phyloP scores from a whole-genome alignment of 2,329 filamentous ascomycete genomes.

The Colletotrichum destructivum region DNA sequence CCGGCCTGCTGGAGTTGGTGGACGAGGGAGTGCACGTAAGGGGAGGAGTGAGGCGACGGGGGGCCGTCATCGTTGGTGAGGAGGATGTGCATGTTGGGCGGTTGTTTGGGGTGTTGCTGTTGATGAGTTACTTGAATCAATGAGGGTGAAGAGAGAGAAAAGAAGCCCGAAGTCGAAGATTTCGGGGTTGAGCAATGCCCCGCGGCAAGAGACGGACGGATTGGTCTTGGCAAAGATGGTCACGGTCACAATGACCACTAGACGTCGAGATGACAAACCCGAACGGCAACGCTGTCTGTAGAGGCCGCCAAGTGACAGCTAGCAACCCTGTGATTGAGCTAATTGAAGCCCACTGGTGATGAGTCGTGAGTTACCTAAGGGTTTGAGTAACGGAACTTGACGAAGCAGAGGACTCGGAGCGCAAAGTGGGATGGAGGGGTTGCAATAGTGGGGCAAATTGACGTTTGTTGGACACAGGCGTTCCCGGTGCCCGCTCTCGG shows the following conservation, averaged over 20 bases:
- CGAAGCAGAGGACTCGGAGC: conserved; percentile 4
- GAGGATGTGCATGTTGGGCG: conserved; percentile 71
- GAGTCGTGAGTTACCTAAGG: conserved; percentile 33
- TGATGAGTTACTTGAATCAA: neutral
- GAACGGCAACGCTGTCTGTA: neutral
- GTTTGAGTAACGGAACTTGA: conserved; percentile 22
- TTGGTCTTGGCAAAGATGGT: conserved; percentile 6
- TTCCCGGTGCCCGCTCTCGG: conserved; percentile 35
- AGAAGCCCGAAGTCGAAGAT: conserved; percentile 2
- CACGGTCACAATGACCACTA: neutral
- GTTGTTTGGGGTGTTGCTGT: neutral
- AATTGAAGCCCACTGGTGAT: conserved; percentile 4
- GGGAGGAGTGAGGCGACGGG: conserved; percentile 82
- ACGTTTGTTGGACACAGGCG: conserved; percentile 33
- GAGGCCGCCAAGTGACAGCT: neutral
- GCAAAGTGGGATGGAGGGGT: conserved; percentile 34
- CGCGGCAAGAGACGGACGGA: conserved; percentile 7
- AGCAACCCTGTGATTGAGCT: neutral
- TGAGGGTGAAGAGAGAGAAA: neutral
- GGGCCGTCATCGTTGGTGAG: conserved; percentile 87
- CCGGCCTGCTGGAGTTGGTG: conserved; percentile 80
- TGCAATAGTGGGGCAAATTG: conserved; percentile 40
- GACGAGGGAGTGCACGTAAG: conserved; percentile 84
- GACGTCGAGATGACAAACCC: conserved; percentile 11
- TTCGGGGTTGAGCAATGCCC: conserved; percentile 15